phyloP scores from a whole-genome alignment of 164 flowering plant genomes.

The Tetrastigma voinierianum region DNA sequence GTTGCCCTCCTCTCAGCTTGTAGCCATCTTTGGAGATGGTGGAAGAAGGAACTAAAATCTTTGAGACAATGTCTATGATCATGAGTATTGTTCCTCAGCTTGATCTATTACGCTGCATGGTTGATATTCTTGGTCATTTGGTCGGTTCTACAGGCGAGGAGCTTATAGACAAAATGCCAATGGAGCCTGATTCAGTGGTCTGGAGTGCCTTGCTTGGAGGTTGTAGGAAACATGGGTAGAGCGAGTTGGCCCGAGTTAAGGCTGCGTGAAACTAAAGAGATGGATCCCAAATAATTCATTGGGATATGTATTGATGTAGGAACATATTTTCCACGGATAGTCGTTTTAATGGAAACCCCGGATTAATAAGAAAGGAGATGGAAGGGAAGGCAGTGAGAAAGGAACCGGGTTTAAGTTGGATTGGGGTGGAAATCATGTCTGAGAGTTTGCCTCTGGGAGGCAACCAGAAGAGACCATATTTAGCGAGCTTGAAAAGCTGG shows the following conservation, averaged over 20 bases:
- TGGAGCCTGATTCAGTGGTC: conserved; percentile 71
- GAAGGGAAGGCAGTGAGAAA: conserved; percentile 46
- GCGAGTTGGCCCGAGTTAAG: conserved; percentile 53
- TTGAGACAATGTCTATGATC: conserved; percentile 40
- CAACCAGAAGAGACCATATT: conserved; percentile 32
- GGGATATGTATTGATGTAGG: conserved; percentile 62
- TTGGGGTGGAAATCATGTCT: conserved; percentile 52
- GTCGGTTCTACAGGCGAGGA: conserved; percentile 53
- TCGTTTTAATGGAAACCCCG: conserved; percentile 49
- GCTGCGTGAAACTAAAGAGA: conserved; percentile 53
- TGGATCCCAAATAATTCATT: conserved; percentile 62
- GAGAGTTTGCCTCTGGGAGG: conserved; percentile 85
- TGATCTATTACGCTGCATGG: conserved; percentile 81
- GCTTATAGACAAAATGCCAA: conserved; percentile 56
- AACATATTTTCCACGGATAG: conserved; percentile 58
- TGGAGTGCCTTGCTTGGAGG: conserved; percentile 83
- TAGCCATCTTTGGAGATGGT: conserved; percentile 74
- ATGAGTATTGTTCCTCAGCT: conserved; percentile 55
- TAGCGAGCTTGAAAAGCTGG: conserved; percentile 34
- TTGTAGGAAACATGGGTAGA: conserved; percentile 66
- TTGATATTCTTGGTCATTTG: conserved; percentile 77
- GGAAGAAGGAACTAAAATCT: conserved; percentile 53
- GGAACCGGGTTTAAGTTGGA: conserved; percentile 88
- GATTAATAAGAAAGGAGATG: conserved; percentile 55
- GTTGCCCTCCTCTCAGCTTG: conserved; percentile 78